Base-by-base conservation (phyloP, 805 yeast species). In the Saccharomyces paradoxus region DNA sequence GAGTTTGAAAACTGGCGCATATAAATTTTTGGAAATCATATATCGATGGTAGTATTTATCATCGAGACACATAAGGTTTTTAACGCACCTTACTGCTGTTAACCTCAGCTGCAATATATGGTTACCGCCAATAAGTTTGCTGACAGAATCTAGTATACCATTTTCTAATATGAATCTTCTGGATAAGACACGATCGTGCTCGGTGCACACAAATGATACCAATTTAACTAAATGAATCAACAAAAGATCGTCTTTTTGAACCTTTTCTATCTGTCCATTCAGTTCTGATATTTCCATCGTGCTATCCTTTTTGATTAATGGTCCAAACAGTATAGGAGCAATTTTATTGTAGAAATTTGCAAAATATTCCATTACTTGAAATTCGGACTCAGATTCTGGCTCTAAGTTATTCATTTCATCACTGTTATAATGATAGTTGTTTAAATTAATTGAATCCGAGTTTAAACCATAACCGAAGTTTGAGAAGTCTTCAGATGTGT, bases 81-180 rank as follows among this genome's bases (percentile, higher is more conserved):
- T 85, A 50, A 89, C 67, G 59, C 90, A 82, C 53, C 96, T 67
- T 10, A 90, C 65, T 1, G 86, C 87, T 29, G 89, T 81, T 53
- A 89, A 70, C 60, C 86, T 77, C 47, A 87, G 65, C 49, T 83
- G 83, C 50, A 80, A 75, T 17, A 67, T 64, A 46, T 63, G 67
- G 2, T 56, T 50, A 1, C 74, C 62, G 28, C 60, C 67, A 31
- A 86, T 72, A 44, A 89, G 63, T 48, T 71, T 70, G 7, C 80
- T 70, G 12, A 89, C 72, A 0, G 88, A 86, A 14, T 71, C 63
- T 52, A 89, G 65, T 2, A 89, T 72, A 51, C 80, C 73, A 59
- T 82, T 80, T 49, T 82, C 82, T 44, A 85, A 65, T 51, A 89
- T 75, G 60, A 87, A 89, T 0, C 82, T 75, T 44, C 87, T 74